A percentile compares a stretch with the other conserved stretches of the same genome.
These are phyloP conservation scores for Hyphodiscus hymeniophilus DNA, from an alignment of 495 filamentous ascomycete genomes.

Conservation along the genomic window DNA sequence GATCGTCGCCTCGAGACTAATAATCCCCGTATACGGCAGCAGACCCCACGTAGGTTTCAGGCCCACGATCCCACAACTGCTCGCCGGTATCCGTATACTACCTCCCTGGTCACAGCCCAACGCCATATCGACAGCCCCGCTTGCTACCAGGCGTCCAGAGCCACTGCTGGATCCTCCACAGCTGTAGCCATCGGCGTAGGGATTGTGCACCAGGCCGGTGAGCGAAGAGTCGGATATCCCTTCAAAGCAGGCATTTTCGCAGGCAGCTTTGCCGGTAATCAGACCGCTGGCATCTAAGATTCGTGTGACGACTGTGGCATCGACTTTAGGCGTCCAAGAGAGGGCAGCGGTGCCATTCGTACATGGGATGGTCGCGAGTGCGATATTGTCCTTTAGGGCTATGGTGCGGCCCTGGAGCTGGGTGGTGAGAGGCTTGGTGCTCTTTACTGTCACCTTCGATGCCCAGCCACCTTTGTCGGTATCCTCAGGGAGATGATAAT, in stretches of 20 bases:
- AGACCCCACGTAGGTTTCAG: too few species aligned
- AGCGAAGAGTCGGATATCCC: constrained; percentile 38
- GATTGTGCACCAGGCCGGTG: constrained; percentile 44
- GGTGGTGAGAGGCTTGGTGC: constrained; percentile 21
- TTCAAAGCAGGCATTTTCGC: constrained; percentile 9
- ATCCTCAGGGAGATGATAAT: constrained; percentile 8
- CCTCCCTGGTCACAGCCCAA: too few species aligned
- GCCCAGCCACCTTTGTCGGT: constrained; percentile 12
- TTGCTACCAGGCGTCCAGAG: constrained; percentile 48
- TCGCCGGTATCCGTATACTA: too few species aligned
- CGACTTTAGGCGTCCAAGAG: constrained; percentile 28
- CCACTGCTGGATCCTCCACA: constrained; percentile 51
- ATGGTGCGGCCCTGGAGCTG: constrained; percentile 27
- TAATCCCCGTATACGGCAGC: too few species aligned
- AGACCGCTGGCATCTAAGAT: constrained; percentile 29
- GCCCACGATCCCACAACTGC: too few species aligned
- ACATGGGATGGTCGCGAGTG: constrained; percentile 28
- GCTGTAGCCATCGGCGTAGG: constrained; percentile 38
- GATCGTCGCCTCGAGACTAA: too few species aligned
- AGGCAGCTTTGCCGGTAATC: constrained; percentile 30
- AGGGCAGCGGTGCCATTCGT: constrained; percentile 29
- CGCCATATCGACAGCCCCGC: too few species aligned
- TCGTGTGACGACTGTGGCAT: constrained; percentile 30
- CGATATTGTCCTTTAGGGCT: constrained; percentile 33
- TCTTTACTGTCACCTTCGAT: constrained; percentile 23